These are phyloP conservation scores for Lunularia cruciata DNA, from an alignment of 225 moss, liverwort and hornwort species.

Conservation along the genomic window DNA sequence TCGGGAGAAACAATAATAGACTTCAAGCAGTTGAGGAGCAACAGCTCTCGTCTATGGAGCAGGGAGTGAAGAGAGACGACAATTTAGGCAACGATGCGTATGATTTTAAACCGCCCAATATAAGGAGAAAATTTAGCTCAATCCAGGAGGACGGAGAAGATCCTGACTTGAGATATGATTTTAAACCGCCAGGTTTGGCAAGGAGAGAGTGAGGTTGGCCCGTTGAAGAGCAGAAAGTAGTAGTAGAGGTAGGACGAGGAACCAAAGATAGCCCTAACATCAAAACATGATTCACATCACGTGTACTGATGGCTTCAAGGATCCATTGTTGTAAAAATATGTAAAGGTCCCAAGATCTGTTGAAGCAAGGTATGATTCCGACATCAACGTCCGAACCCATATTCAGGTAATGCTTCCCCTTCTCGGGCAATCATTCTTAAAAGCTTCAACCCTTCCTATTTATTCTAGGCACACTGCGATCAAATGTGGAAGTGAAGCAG, in stretches of 20 bases:
- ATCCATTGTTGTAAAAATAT: not conserved
- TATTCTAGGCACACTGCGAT: too few species aligned
- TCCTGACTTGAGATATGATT: not conserved
- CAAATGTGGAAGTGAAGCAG: too few species aligned
- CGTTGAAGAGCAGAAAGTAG: constrained; percentile 5
- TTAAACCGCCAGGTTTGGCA: too few species aligned
- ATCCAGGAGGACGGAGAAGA: not conserved
- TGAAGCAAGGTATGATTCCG: too few species aligned
- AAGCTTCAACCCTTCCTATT: too few species aligned
- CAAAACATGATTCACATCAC: not conserved
- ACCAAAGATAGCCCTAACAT: not conserved
- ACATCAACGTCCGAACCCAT: too few species aligned
- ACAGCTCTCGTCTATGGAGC: not conserved
- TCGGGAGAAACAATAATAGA: not conserved
- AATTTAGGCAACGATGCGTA: constrained; percentile 1
- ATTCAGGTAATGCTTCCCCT: too few species aligned
- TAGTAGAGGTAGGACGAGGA: not conserved
- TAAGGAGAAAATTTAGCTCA: not conserved
- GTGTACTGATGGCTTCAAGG: not conserved
- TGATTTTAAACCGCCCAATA: constrained; percentile 6
- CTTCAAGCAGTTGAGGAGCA: not conserved
- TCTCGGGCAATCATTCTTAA: too few species aligned
- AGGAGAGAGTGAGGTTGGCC: too few species aligned
- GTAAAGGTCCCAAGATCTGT: too few species aligned
- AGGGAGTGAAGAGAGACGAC: not conserved